phyloP scores from a whole-genome alignment of 129 eudicot genomes.

The Lactuca saligna region DNA sequence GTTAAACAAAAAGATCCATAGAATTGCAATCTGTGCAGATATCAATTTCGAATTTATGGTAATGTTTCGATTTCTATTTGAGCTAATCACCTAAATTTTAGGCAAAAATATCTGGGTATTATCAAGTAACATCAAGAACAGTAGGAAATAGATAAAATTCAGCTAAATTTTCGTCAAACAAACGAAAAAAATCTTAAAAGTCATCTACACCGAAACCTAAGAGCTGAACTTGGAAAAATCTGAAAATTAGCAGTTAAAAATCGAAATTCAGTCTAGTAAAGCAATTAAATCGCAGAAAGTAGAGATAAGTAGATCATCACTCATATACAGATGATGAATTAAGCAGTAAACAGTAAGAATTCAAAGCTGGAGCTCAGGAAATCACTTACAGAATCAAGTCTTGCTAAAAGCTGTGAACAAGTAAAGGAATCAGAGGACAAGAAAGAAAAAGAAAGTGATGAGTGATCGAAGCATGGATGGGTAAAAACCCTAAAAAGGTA shows the following conservation, averaged over 20 bases:
- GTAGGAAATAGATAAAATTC: background rate
- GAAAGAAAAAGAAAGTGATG: background rate
- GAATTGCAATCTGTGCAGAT: background rate
- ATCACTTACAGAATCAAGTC: conserved; percentile 16
- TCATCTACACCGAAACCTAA: background rate
- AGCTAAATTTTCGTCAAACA: conserved; percentile 12
- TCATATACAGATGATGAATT: conserved; percentile 1
- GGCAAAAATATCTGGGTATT: conserved; percentile 7
- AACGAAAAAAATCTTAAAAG: background rate
- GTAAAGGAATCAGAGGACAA: conserved; percentile 5
- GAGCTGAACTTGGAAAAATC: background rate
- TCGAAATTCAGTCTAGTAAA: background rate
- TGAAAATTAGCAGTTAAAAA: conserved; percentile 9
- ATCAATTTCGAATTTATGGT: background rate
- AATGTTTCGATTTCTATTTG: background rate
- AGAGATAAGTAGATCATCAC: background rate
- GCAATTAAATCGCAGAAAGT: background rate
- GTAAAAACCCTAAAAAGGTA: conserved; percentile 45
- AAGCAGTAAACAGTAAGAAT: conserved; percentile 1
- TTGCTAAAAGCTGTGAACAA: background rate
- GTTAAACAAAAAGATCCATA: background rate
- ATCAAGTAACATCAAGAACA: conserved; percentile 13
- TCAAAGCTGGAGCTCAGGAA: background rate
- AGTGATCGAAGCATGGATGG: conserved; percentile 12
- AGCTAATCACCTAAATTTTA: conserved; percentile 17